A percentile compares a stretch with the other conserved stretches of the same genome.
These are phyloP conservation scores for Biscogniauxia marginata DNA, from an alignment of 2,329 filamentous ascomycete species.

Conservation along the genomic window DNA sequence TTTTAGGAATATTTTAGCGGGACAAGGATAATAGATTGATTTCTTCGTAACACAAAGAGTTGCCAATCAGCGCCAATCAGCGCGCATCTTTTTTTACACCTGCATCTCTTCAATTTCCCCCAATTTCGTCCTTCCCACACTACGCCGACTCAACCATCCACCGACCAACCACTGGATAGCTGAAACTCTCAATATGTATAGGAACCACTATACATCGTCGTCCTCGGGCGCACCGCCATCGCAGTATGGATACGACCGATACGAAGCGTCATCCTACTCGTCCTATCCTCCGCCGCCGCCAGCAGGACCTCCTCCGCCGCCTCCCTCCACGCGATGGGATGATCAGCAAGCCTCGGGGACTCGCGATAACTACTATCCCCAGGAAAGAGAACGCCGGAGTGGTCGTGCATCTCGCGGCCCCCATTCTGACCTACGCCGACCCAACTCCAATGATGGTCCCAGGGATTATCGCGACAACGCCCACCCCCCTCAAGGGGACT, in stretches of 20 bases:
- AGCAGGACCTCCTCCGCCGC: no score
- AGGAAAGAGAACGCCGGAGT: background rate
- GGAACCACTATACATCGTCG: background rate
- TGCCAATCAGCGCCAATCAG: background rate
- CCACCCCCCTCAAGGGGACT: constrained; percentile 47
- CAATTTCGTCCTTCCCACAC: background rate
- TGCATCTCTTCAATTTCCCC: background rate
- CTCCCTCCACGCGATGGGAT: background rate
- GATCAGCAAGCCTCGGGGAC: background rate
- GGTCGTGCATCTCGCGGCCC: background rate
- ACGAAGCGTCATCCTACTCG: background rate
- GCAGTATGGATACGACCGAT: background rate
- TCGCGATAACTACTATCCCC: background rate
- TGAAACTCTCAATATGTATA: background rate
- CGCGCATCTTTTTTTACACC: background rate
- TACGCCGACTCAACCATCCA: background rate
- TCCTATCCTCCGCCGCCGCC: background rate
- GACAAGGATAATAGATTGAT: background rate
- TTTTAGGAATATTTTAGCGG: no score
- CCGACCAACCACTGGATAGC: background rate
- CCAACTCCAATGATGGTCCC: background rate
- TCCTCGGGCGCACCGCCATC: background rate
- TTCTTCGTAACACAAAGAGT: background rate
- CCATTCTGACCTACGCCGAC: background rate
- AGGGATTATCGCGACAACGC: constrained; percentile 24